Conservation (phyloP, 2,329 filamentous ascomycete genomes). For the Nigrospora sphaerica region DNA sequence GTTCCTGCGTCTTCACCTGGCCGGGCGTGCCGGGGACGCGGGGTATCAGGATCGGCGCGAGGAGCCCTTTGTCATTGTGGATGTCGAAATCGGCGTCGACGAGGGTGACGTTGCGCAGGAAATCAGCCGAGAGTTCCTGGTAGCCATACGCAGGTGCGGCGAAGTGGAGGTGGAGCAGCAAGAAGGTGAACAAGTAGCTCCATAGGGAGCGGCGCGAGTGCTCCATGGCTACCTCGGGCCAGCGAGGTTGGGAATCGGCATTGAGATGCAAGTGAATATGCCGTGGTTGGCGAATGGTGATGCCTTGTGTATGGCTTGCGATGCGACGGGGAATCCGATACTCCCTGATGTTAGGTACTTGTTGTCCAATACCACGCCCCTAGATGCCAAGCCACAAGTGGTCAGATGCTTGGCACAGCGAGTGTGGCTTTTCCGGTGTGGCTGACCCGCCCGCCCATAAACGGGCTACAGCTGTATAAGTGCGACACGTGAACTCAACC, state of each 20-base stretch:
- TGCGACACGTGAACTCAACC: too few relatives aligned
- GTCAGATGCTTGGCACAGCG: too few relatives aligned
- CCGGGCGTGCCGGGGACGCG: slow-evolving; percentile 70
- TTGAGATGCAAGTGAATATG: neutral
- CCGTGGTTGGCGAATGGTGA: too few relatives aligned
- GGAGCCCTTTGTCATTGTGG: slow-evolving; percentile 49
- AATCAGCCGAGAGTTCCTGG: slow-evolving; percentile 53
- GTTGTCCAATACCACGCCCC: too few relatives aligned
- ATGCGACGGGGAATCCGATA: too few relatives aligned
- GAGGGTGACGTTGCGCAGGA: slow-evolving; percentile 55
- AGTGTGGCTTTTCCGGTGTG: too few relatives aligned
- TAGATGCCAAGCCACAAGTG: too few relatives aligned
- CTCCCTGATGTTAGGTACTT: too few relatives aligned
- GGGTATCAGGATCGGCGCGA: slow-evolving; percentile 69
- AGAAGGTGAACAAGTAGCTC: slow-evolving; percentile 9
- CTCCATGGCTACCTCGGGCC: slow-evolving; percentile 7
- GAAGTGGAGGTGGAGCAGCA: slow-evolving; percentile 16
- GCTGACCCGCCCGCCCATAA: too few relatives aligned
- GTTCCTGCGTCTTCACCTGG: slow-evolving; percentile 57
- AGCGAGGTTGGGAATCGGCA: slow-evolving; percentile 3
- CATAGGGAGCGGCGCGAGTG: neutral
- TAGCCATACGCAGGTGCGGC: slow-evolving; percentile 21
- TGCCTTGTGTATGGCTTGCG: too few relatives aligned
- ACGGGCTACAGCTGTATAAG: too few relatives aligned
- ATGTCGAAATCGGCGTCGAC: slow-evolving; percentile 64